Conservation (phyloP, 2,329 filamentous ascomycete genomes). For the Alternaria dauci region DNA sequence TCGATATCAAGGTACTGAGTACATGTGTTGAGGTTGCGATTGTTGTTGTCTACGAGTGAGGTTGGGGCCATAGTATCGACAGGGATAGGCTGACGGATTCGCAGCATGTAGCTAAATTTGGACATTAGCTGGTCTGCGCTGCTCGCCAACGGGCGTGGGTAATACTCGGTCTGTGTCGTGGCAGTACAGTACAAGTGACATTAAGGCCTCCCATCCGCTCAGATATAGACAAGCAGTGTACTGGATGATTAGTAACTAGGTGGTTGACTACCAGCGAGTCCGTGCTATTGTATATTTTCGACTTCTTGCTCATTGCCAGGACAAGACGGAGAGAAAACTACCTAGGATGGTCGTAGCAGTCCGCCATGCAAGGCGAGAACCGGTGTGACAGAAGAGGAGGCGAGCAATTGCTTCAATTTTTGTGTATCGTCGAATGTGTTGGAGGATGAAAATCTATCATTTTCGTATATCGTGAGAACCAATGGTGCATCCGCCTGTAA, state of each 20-base stretch:
- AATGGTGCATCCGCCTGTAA: conserved; percentile 1
- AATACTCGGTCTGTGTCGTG: no score
- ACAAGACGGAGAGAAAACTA: background rate
- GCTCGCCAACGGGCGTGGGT: no score
- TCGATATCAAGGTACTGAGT: no score
- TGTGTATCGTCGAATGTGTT: background rate
- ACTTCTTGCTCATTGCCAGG: background rate
- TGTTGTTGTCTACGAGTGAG: no score
- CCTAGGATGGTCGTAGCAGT: background rate
- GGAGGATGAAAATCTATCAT: background rate
- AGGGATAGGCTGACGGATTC: no score
- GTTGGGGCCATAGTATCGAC: no score
- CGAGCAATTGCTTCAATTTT: background rate
- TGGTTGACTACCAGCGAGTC: background rate
- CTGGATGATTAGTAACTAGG: background rate
- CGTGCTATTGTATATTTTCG: background rate
- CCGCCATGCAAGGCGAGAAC: background rate
- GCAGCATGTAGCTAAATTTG: no score
- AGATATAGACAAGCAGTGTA: background rate
- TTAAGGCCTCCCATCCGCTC: background rate
- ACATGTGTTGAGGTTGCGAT: no score
- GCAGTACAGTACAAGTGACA: no score
- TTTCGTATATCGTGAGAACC: conserved; percentile 8
- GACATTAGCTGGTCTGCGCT: no score
- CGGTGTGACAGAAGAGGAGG: background rate